Base-by-base conservation (phyloP, 73 alveolate species). In the Effrenium voratum region DNA sequence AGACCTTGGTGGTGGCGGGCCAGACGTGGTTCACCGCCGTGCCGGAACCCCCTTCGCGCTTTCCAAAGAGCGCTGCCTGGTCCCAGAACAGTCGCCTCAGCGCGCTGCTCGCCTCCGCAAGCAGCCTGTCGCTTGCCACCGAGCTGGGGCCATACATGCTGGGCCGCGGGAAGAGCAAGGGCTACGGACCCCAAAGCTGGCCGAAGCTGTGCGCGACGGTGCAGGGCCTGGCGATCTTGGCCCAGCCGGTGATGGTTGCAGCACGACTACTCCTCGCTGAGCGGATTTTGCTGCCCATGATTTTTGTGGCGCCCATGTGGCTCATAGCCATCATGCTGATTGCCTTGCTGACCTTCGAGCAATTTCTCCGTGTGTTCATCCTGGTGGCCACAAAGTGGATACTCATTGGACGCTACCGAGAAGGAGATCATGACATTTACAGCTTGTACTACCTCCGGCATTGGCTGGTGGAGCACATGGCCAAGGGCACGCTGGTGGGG, bases 381-480 rank as follows among this genome's bases (percentile, higher is more conserved):
- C 38, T 87, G 55, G 95, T 84, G 4, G 50, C 30, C 44, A 57
- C 55, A 32, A 87, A 87, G 72, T 87, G 95, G 95, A 70, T 52
- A 15, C 76, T 87, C 70, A 87, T 87, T n/a, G 95, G 95, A 47
- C 95, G 43, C 77, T 83, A 83, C 93, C 49, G 50, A 41, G 93
- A 49, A 38, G 93, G 93, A 1, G 79, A 83, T 38, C 93, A 83
- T 52, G 93, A 83, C 43, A 83, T 83, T 19, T 83, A 83, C 93
- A 83, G 93, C 93, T 8, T 83, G 93, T 49, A 50, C 77, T 83
- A 83, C 38, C 79, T 83, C 77, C 93, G 93, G 0, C 93, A 83
- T 30, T 83, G 93, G 93, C 45, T 83, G 55, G 93, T 52, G 13
- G 93, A 83, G 32, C 93, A 83, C 59, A 38, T 83, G 59, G 93